Base-by-base conservation (phyloP, 1,284 basidiomycete species). In the Irpex sp. region DNA sequence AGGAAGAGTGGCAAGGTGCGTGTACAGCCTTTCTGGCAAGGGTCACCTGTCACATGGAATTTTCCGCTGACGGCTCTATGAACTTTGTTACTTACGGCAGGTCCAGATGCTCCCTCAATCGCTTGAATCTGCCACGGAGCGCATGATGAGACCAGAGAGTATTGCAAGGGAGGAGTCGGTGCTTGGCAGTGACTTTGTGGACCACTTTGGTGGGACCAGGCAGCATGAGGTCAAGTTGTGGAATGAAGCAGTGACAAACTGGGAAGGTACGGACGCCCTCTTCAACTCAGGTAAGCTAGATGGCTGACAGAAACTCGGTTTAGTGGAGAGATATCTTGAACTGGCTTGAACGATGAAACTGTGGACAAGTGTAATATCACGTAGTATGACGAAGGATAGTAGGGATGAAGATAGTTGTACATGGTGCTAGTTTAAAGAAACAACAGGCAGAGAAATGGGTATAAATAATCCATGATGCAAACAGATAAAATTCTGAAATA, bases 171-270 rank as follows among this genome's bases (percentile, higher is more conserved):
- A 94, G 72, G 73, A 75, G 35, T 71, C 71, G 13, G 82, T 94
- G 50, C 87, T 98, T 62, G 95, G 95, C 0, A 81, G 95, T 70
- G 88, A 87, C 43, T 95, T 97, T 70, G 93, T 98, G 2, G 93
- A 98, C 37, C 96, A 98, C 72, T 97, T 86, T 72, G 94, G 92
- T 4, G 95, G 94, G 1, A 98, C 96, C 8, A 85, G 96, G 68
- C 83, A 93, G 74, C 93, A 97, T 73, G 95, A 97, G 76, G 86
- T 96, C 54, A 86, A 83, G 62, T 70, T 93, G 57, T 95, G 92
- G 89, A 93, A 94, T 69, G 84, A 89, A 69, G 93, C 95, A 4
- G 94, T 97, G 33, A 97, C 95, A 3, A 90, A 86, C 74, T 97
- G 95, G 95, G 95, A 97, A 85, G 86, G 94, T 94, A 70, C 72